Base-by-base conservation (phyloP, 2,329 filamentous ascomycete species). In the Gyromitra esculenta region DNA sequence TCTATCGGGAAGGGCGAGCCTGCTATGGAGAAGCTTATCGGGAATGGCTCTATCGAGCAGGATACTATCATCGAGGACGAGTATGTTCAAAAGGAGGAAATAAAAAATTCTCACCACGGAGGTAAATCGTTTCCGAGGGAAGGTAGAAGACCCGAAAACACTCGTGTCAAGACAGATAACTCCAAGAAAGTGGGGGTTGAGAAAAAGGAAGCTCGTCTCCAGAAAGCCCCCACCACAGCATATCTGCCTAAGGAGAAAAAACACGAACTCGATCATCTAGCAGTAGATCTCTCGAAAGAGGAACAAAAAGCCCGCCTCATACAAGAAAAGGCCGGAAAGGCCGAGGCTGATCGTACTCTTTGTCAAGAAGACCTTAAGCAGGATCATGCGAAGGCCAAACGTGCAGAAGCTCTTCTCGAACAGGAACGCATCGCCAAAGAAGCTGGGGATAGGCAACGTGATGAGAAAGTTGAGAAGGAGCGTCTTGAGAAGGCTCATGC, bases 401-500 rank as follows among this genome's bases (percentile, higher is more conserved):
- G 11, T 11, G 13, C 18, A 37, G 18, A 41, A 50, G 59, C 41
- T 60, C 41, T 35, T 25, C 18, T 13, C 52, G 35, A 50, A 25
- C 52, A 52, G 39, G 45, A 35, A 73, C 39, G 37, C 43, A 62
- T 37, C 9, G n/a, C n/a, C 13, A 48, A 41, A 13, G 50, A 48
- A 48, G 45, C 11, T 11, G 9, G 48, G 18, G 52, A 60, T 35
- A 15, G 25, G 13, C 41, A 45, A 59, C 1, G 3, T 13, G 13
- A 9, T 2, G 11, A 75, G 31, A 9, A 70, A n/a, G 37, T n/a
- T 15, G 54, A 66, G 31, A 41, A 71, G 9, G 64, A 50, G 18
- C 39, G 48, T 5, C n/a, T 63, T 48, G 69, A 63, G 56, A 54
- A 66, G 5, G 5, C 45, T 15, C 57, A 11, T 37, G 21, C 57